Evolutionary conservation across 1,139 yeast genomes (phyloP).

Genomic region (Pichia sp.): DNA sequence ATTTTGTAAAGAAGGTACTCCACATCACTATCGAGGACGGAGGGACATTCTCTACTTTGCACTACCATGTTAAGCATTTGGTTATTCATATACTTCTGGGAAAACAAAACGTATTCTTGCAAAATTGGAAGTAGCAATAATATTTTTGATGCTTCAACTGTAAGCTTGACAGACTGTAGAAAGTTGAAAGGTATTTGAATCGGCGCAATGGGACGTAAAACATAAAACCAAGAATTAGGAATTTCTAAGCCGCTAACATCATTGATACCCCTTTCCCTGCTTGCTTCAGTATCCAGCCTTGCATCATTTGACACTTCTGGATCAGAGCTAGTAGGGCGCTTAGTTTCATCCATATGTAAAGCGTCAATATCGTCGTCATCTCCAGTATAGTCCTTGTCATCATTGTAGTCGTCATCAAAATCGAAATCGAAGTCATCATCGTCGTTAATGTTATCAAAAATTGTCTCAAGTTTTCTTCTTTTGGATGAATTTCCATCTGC

Average conservation of each 20-base stretch:
- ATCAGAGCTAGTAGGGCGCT: not conserved
- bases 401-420: slow-evolving; percentile 20
- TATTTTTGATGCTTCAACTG: slow-evolving; percentile 21
- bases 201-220: slow-evolving; percentile 57
- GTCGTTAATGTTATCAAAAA: slow-evolving; percentile 13
- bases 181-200: slow-evolving; percentile 54
- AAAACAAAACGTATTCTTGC: slow-evolving; percentile 29
- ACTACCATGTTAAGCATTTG: slow-evolving; percentile 11
- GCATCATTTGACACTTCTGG: not conserved
- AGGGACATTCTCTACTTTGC: slow-evolving; percentile 24
- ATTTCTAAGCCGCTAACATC: slow-evolving; percentile 20
- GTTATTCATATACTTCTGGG: slow-evolving; percentile 19
- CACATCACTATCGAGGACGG: slow-evolving; percentile 22
- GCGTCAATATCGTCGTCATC: slow-evolving; percentile 15
- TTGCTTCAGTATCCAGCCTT: not conserved
- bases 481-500: slow-evolving; percentile 26
- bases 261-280: slow-evolving; percentile 2
- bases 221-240: slow-evolving; percentile 57
- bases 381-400: slow-evolving; percentile 14
- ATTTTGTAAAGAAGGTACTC: slow-evolving; percentile 22
- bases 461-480: slow-evolving; percentile 20
- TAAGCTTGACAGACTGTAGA: slow-evolving; percentile 35
- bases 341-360: not conserved
- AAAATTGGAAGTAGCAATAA: slow-evolving; percentile 28
- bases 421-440: slow-evolving; percentile 18